These are phyloP conservation scores for Ophiostoma novo-ulmi DNA, from an alignment of 2,329 filamentous ascomycete genomes.

Conservation along the genomic window DNA sequence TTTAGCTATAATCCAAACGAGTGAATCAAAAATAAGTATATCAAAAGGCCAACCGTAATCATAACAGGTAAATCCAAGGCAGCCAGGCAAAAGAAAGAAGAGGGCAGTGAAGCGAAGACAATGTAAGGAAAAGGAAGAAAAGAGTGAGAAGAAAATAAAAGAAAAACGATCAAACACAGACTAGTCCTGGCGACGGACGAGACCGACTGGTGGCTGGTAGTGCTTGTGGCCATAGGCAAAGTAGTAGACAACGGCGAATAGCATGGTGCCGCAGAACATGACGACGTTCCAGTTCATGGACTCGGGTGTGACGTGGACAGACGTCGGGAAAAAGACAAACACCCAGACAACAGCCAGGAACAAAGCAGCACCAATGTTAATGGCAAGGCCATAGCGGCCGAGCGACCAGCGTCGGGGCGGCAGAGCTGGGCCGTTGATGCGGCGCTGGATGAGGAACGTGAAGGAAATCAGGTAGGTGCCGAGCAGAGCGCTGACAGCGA, in stretches of 20 bases:
- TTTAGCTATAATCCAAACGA: background rate
- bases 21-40: background rate
- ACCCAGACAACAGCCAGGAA: constrained; percentile 45
- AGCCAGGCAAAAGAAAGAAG: background rate
- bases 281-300: constrained; percentile 50
- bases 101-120: background rate
- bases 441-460: constrained; percentile 41
- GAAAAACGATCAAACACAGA: no score
- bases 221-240: constrained; percentile 30
- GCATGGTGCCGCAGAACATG: constrained; percentile 39
- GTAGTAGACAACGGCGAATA: constrained; percentile 40
- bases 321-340: constrained; percentile 46
- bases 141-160: background rate
- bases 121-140: background rate
- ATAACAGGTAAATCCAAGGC: background rate
- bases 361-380: constrained; percentile 41
- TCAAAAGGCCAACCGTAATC: background rate
- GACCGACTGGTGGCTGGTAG: constrained; percentile 29
- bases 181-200: constrained; percentile 23
- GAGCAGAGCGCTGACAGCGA: constrained; percentile 47
- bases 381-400: constrained; percentile 38
- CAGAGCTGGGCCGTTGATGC: constrained; percentile 38
- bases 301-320: constrained; percentile 34
- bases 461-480: constrained; percentile 49
- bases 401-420: constrained; percentile 40